Evolutionary conservation across 108 stramenopile species (phyloP), one percentile per base, ranked within the genome.

Genomic region (Chaetoceros tenuissimus): DNA sequence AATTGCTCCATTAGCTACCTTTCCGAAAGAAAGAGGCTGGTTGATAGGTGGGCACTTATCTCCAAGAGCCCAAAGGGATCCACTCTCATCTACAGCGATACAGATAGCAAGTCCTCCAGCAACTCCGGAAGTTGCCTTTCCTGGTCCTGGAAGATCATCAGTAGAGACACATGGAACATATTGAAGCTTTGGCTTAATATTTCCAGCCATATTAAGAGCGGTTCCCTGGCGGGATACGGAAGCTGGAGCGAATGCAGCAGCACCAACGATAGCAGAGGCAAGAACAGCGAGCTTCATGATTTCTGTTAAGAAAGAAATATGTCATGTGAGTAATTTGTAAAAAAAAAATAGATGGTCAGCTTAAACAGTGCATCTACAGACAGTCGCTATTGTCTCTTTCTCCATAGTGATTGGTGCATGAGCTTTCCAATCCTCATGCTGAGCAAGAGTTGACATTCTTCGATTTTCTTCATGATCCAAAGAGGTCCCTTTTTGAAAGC

Each of bases 21-120:
- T 87, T 55, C 96, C 93, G 74, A 92, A 92, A 24, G 89, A 91
- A 60, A 95, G 85, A 53, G 96, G 96, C 73, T 93, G 92, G 88
- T 90, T 90, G 68, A 95, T 73, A 31, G 92, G 93, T 23, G 96
- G 96, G 87, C 94, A 97, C 75, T 94, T 97, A 78, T 97, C 94
- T 43, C 93, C 94, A 45, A 95, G 84, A 53, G 93, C 94, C 62
- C 80, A 97, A 49, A 97, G 84, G 48, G 83, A 73, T 68, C 96
- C 94, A 71, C 79, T 78, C n/a, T 71, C 72, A 77, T 94, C 94
- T 55, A 95, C 96, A 54, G 94, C 96, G 57, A 97, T 87, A 85
- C 93, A 94, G 73, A 97, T 95, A 51, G 92, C 92, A 76, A 94
- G 92, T 24, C 92, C 92, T 53, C 82, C 92, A 30, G 88, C 88